These are phyloP conservation scores for Nicotiana undulata DNA, from an alignment of 257 asterid genomes.

Conservation along the genomic window DNA sequence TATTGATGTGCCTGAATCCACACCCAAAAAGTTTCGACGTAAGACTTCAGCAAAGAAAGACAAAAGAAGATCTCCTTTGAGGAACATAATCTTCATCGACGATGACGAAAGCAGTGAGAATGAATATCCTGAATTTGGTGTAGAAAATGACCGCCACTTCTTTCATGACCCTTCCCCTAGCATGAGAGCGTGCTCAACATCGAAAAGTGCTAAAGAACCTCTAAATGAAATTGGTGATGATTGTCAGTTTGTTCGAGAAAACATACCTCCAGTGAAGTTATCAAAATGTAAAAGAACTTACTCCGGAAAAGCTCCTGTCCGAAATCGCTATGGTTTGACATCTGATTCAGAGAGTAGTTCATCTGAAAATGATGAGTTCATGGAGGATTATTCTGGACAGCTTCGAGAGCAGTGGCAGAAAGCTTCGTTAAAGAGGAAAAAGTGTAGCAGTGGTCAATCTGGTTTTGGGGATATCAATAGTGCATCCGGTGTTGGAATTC, in stretches of 20 bases:
- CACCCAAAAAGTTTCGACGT: conserved; percentile 23
- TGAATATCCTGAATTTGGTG: conserved; percentile 16
- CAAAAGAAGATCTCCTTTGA: conserved; percentile 12
- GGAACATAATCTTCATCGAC: conserved; percentile 54
- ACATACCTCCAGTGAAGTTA: conserved; percentile 56
- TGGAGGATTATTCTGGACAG: conserved; percentile 61
- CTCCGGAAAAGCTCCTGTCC: conserved; percentile 48
- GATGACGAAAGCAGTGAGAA: conserved; percentile 53
- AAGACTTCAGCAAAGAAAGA: conserved; percentile 21
- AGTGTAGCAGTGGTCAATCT: conserved; percentile 26
- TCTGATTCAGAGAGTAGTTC: conserved; percentile 36
- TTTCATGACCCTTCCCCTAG: conserved; percentile 39
- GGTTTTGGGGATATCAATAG: conserved; percentile 21
- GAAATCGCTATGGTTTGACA: conserved; percentile 43
- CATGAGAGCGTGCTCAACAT: conserved; percentile 18
- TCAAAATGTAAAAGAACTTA: conserved; percentile 90
- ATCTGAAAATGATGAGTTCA: conserved; percentile 53
- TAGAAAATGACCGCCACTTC: conserved; percentile 11
- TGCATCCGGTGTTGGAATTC: conserved; percentile 21
- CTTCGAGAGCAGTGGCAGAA: conserved; percentile 74
- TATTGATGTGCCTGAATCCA: conserved; percentile 57
- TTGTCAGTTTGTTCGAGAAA: conserved; percentile 39
- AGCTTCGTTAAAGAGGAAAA: conserved; percentile 57
- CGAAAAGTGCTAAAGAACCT: conserved; percentile 19
- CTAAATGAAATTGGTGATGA: conserved; percentile 27